Evolutionary conservation across 2,329 filamentous ascomycete genomes (phyloP), one percentile per base, ranked within the genome.

Genomic region (Graphilbum ipis-grandicollis): DNA sequence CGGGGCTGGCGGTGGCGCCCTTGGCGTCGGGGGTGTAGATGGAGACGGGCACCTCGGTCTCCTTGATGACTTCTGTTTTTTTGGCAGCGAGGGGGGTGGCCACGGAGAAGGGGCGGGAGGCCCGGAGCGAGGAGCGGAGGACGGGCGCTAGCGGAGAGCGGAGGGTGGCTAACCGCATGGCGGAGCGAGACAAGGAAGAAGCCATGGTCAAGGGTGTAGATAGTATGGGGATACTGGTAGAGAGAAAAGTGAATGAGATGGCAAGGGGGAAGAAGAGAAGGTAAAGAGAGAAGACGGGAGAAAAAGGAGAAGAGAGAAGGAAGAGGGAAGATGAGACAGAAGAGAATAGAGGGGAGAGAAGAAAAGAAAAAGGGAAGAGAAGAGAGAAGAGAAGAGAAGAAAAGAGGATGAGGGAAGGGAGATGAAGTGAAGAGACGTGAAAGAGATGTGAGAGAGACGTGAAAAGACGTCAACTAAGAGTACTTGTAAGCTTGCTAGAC

Each of bases 21-120:
- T 68, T 63, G 37, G 56, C 49, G 40, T 65, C 59, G 6, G 60
- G 55, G 22, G 50, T 53, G 52, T 71, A 73, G 46, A 68, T 56
- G 18, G 67, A 68, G 38, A 71, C 66, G 21, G 68, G 66, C 14
- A 73, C 56, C 48, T 71, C 65, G 45, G 65, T 66, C 56, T 72
- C 67, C 43, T 62, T 63, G 43, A 72, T 63, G 12, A 68, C 64
- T 40, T 63, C 65, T 51, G 32, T 41, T 39, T 44, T 46, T 19
- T 63, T 68, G 37, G 49, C 44, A 44, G 56, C 28, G 7, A 19
- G 57, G 31, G 50, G 43, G 17, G 53, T 46, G 2, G 57, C 56
- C 31, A 53, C 45, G 12, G 53, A 54, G 43, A 64, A 57, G 25
- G 55, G 46, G 26, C 59, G 58, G 8, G 29, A 4, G 8, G 40